phyloP scores from a whole-genome alignment of 2,329 filamentous ascomycete genomes.

The Aspergillus sp. region DNA sequence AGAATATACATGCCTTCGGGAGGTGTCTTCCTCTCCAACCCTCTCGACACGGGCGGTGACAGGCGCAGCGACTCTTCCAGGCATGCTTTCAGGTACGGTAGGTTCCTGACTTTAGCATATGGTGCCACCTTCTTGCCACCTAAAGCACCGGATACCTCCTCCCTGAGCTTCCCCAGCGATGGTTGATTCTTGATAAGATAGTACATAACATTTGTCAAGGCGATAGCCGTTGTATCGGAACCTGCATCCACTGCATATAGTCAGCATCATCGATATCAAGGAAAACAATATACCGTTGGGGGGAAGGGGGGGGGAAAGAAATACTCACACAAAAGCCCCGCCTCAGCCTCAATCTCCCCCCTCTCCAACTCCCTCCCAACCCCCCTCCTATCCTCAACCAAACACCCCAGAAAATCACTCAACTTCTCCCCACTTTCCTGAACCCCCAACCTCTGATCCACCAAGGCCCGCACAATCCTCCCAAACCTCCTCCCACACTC shows the following conservation, averaged over 20 bases:
- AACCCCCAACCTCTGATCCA: not conserved
- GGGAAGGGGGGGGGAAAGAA: too few relatives aligned
- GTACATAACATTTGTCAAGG: constrained; percentile 23
- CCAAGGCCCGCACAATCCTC: not conserved
- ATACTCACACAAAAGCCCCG: not conserved
- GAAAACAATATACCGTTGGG: too few relatives aligned
- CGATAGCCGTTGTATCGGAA: constrained; percentile 22
- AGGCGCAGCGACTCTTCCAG: not conserved
- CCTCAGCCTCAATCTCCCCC: constrained; percentile 1
- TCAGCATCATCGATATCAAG: not conserved
- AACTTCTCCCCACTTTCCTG: not conserved
- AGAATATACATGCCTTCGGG: not conserved
- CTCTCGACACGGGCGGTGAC: not conserved
- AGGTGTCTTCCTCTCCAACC: not conserved
- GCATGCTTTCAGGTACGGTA: not conserved
- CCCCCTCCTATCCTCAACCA: not conserved
- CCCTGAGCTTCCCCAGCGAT: not conserved
- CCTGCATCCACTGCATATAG: constrained; percentile 1
- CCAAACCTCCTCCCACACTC: not conserved
- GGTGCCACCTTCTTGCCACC: not conserved
- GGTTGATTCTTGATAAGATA: constrained; percentile 21
- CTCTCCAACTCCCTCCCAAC: too few relatives aligned
- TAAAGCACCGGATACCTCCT: not conserved
- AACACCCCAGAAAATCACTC: not conserved
- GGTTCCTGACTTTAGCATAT: not conserved